phyloP scores from a whole-genome alignment of 2,329 filamentous ascomycete species.

The Trichoderma oligosporum region DNA sequence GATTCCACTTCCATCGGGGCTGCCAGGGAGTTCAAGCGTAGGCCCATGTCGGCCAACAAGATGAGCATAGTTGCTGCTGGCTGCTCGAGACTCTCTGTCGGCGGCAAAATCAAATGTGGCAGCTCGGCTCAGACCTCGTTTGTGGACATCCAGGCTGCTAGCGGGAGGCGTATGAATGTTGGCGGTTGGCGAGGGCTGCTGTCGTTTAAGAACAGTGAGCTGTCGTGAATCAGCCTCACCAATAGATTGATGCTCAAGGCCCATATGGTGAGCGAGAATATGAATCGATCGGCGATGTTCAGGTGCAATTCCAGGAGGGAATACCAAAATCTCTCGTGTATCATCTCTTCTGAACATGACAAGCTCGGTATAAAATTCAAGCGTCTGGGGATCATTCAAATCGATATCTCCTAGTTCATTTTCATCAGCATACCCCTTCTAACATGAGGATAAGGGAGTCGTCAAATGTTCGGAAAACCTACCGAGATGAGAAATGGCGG shows the following conservation, averaged over 20 bases:
- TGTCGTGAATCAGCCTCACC: constrained; percentile 84
- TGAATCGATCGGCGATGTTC: constrained; percentile 87
- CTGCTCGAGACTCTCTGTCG: constrained; percentile 63
- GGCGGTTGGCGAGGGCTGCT: constrained; percentile 49
- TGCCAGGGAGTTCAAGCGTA: constrained; percentile 84
- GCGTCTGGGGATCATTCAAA: constrained; percentile 82
- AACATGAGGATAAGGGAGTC: constrained; percentile 19
- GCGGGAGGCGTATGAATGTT: constrained; percentile 57
- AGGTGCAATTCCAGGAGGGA: constrained; percentile 75
- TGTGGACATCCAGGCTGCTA: constrained; percentile 69
- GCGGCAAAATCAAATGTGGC: constrained; percentile 97
- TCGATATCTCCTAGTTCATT: constrained; percentile 62
- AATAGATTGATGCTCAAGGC: constrained; percentile 83
- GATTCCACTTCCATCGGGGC: constrained; percentile 58
- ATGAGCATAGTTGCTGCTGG: constrained; percentile 64
- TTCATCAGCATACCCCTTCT: constrained; percentile 9
- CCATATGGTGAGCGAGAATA: constrained; percentile 92
- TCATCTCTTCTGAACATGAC: constrained; percentile 82
- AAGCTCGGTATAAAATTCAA: constrained; percentile 87
- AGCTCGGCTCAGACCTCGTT: constrained; percentile 82
- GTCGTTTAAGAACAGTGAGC: constrained; percentile 78
- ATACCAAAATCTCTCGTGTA: constrained; percentile 74
- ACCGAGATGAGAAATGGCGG: constrained; percentile 39
- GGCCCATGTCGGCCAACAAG: constrained; percentile 76
- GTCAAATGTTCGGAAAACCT: constrained; percentile 17